Conservation (phyloP, 176 grass and related monocot species). For the Coix lacrymajobi region DNA sequence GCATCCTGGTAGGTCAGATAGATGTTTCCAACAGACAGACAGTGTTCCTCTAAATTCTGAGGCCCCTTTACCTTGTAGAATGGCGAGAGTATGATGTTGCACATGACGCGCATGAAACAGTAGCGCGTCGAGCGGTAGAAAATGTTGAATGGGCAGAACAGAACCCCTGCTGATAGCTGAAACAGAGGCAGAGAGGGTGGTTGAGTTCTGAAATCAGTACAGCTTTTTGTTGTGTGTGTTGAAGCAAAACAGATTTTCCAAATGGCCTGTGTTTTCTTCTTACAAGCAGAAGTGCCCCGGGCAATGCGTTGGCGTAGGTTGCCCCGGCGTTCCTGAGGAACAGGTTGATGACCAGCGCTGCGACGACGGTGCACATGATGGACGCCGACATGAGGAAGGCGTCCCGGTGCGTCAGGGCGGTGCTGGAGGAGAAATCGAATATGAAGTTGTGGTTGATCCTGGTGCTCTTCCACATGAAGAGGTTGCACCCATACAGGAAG, state of each 20-base stretch:
- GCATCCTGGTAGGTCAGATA: background rate
- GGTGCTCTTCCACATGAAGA: constrained; percentile 79
- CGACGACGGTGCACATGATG: constrained; percentile 70
- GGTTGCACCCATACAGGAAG: constrained; percentile 91
- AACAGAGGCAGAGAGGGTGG: background rate
- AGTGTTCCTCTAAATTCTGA: background rate
- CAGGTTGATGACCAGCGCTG: constrained; percentile 63
- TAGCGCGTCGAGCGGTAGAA: constrained; percentile 82
- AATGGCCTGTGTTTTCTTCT: background rate
- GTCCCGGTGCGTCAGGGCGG: constrained; percentile 70
- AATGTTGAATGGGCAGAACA: constrained; percentile 79
- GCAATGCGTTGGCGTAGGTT: constrained; percentile 58
- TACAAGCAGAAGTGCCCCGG: constrained; percentile 74
- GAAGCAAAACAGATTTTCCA: background rate
- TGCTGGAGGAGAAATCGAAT: constrained; percentile 64
- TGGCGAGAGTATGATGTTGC: constrained; percentile 83
- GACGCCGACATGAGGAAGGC: constrained; percentile 84
- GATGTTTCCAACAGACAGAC: background rate
- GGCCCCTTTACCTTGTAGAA: constrained; percentile 65
- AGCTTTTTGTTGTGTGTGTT: background rate
- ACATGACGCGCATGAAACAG: constrained; percentile 82
- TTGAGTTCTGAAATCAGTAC: background rate
- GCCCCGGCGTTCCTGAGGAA: constrained; percentile 50
- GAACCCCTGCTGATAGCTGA: constrained; percentile 50
- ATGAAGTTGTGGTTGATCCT: constrained; percentile 92